A percentile compares a stretch with the other conserved stretches of the same genome.
Conservation (phyloP, 2,329 filamentous ascomycete genomes). For the Didymella sp. region DNA sequence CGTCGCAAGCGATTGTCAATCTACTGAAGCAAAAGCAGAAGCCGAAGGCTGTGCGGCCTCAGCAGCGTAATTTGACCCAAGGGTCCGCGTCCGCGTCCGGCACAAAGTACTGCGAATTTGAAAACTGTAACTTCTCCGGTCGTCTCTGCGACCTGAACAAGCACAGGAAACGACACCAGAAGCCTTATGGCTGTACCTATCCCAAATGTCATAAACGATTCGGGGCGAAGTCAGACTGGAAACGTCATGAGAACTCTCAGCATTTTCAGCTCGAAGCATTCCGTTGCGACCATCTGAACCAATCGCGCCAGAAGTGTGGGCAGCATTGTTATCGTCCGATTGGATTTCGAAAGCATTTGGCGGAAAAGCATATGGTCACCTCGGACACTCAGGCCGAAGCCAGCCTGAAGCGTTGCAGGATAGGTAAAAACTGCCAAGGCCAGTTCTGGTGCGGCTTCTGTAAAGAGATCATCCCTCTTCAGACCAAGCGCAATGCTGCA, state of each 20-base stretch:
- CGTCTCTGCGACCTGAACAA: conserved; percentile 62
- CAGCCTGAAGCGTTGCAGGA: conserved; percentile 62
- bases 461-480: conserved; percentile 60
- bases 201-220: conserved; percentile 73
- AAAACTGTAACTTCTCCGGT: conserved; percentile 2
- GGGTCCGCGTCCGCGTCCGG: conserved; percentile 11
- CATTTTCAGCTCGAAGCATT: conserved; percentile 76
- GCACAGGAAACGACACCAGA: conserved; percentile 80
- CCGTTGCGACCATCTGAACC: conserved; percentile 63
- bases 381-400: conserved; percentile 36
- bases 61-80: conserved; percentile 24
- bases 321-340: conserved; percentile 66
- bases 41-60: conserved; percentile 15
- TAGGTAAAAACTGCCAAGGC: conserved; percentile 69
- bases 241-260: conserved; percentile 83
- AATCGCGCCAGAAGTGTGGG: conserved; percentile 55
- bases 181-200: conserved; percentile 84
- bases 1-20: conserved; percentile 35
- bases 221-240: conserved; percentile 95
- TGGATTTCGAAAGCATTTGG: conserved; percentile 68
- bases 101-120: conserved; percentile 28
- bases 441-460: conserved; percentile 93
- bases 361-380: conserved; percentile 55
- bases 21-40: conserved; percentile 37
- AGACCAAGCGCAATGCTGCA: conserved; percentile 59